Evolutionary conservation across 768 basidiomycete species (phyloP).

Genomic region (Cantharellus anzutake): DNA sequence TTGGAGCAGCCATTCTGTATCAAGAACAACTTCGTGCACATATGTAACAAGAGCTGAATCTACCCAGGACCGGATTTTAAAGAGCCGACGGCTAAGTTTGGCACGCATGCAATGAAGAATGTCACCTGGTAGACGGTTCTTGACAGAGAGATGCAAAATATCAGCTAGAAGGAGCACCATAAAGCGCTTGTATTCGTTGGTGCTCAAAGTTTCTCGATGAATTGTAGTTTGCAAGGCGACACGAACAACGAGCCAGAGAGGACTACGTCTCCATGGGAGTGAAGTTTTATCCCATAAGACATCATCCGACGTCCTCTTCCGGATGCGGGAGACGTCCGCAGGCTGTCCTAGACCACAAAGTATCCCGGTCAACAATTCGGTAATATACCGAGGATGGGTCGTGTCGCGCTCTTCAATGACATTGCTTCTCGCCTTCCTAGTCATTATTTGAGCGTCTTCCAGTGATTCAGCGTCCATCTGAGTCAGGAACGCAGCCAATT

Average conservation of each 20-base stretch:
- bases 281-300: constrained; percentile 23
- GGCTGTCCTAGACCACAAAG: constrained; percentile 22
- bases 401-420: constrained; percentile 23
- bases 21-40: neutral
- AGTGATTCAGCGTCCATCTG: constrained; percentile 20
- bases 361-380: constrained; percentile 30
- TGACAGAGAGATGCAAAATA: neutral
- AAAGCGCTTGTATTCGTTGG: neutral
- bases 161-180: neutral
- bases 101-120: constrained; percentile 14
- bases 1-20: neutral
- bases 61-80: neutral
- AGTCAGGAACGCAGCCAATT: constrained; percentile 23
- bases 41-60: neutral
- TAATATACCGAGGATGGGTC: constrained; percentile 28
- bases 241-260: constrained; percentile 31
- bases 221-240: constrained; percentile 23
- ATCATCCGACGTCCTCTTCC: constrained; percentile 30
- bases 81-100: constrained; percentile 11
- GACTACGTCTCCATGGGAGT: constrained; percentile 31
- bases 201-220: too few species aligned
- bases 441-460: constrained; percentile 18
- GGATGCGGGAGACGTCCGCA: constrained; percentile 14
- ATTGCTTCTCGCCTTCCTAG: constrained; percentile 16
- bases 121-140: constrained; percentile 10